Evolutionary conservation across 75 land plant species (phyloP), one percentile per base, ranked within the genome.

Genomic region (Sequoia sempervirens): DNA sequence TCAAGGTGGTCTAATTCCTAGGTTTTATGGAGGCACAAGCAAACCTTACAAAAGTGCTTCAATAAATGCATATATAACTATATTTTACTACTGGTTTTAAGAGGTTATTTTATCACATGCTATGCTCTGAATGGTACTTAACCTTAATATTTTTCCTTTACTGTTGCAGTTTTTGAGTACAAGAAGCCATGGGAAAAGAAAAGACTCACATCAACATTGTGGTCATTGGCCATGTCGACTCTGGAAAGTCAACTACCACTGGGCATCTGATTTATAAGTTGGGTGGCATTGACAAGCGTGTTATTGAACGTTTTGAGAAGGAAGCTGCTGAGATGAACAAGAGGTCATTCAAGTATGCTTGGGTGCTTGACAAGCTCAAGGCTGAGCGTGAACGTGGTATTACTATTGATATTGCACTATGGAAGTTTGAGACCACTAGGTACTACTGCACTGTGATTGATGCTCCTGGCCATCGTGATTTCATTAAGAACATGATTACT

Each of bases 281-380:
- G 47, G 91, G 91, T 0, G 87, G 90, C 1, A 90, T 90, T 66
- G 90, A 90, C 83, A 90, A 90, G 91, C 90, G 90, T 82, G 90
- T 88, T 20, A 90, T 90, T 80, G 90, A 90, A 66, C 66, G 91
- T 58, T 90, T 90, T 41, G 91, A 90, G 87, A 88, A 90, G 83
- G 91, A 90, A 74, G 91, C 90, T 46, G 90, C 90, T 80, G 91
- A 90, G 83, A 90, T 90, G 91, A 90, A 90, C 87, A 88, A 90
- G 34, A 80, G 90, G 80, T 90, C 90, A 58, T 90, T 90, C 90
- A 90, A 90, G 83, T 90, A 90, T 76, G 87, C 89, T 36, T 88
- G 89, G 89, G 87, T 88, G 28, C 89, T 88, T n/a, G 89, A 88
- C 41, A 85, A 88, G 41, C 88, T 88, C 2, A 88, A 88, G 87